Evolutionary conservation across 805 yeast species (phyloP), one percentile per base, ranked within the genome.

Genomic region (Candida alai): DNA sequence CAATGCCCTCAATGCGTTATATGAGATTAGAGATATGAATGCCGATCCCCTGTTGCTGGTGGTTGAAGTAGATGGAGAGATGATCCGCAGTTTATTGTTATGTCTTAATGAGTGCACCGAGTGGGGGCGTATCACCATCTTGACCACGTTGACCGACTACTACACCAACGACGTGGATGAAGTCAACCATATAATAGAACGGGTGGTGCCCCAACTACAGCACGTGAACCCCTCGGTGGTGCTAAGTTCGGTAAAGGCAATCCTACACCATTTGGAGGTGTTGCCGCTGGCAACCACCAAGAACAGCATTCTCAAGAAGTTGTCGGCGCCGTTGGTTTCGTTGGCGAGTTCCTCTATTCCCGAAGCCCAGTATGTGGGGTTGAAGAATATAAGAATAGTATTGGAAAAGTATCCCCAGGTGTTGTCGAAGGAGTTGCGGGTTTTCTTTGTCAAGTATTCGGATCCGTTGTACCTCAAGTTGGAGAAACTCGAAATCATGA

Each of bases 191-290:
- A 85, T 90, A 35, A 74, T 90, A 42, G 97, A 90, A 50, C 73
- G 96, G 42, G 88, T 87, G 7, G 75, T 85, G 7, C 97, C 98
- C 10, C 97, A 93, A 62, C 74, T 90, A 51, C 98, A 90, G 64
- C 98, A 90, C 57, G 97, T 85, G 16, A 90, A 90, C 56, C 95
- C 98, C 0, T 85, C 96, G 4, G 97, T 93, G 14, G 97, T 93
- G 3, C 65, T 90, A 45, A 76, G 86, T 18, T 75, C 96, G 1
- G 78, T 93, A 42, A 86, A 88, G 52, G 87, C 84, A 2, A 77
- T 89, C 5, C 55, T 90, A 13, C 75, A 76, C 37, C 94, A 88
- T 53, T 44, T 81, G 22, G 77, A 76, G 7, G 56, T 65, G 12
- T 51, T 82, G 6, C 49, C 50, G 5, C 60, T 60, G 17, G 52